A percentile compares a stretch with the other conserved stretches of the same genome.
Evolutionary conservation across 306 rosid genomes (phyloP).

Genomic region (Canavalia ensiformis): DNA sequence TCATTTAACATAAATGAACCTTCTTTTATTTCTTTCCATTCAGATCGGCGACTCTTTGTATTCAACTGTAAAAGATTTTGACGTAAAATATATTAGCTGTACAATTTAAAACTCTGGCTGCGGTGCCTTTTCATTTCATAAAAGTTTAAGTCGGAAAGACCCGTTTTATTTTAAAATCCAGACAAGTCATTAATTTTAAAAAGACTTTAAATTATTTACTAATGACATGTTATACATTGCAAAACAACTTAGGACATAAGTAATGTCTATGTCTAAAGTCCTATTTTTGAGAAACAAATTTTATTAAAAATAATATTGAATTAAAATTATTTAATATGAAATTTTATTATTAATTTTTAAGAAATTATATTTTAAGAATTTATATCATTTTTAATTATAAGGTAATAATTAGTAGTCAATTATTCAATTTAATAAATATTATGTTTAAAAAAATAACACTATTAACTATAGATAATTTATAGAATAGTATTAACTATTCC

Average conservation of each 20-base stretch:
- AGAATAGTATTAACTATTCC: too few species aligned
- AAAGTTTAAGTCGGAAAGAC: not conserved
- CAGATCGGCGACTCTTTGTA: not conserved
- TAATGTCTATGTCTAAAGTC: not conserved
- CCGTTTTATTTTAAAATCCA: not conserved
- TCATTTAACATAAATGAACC: not conserved
- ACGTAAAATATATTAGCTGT: too few species aligned
- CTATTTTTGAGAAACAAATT: not conserved
- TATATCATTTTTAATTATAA: too few species aligned
- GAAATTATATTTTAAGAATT: too few species aligned
- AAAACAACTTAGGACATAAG: not conserved
- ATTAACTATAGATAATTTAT: too few species aligned
- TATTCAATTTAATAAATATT: too few species aligned
- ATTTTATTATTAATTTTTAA: too few species aligned
- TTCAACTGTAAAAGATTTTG: not conserved
- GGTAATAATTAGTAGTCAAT: too few species aligned
- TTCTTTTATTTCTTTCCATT: not conserved
- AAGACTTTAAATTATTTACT: not conserved
- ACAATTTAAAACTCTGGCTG: too few species aligned
- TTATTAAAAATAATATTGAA: not conserved
- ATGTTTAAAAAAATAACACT: too few species aligned
- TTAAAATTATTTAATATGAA: not conserved
- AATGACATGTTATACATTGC: not conserved
- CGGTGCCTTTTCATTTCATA: not conserved
- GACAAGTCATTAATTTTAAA: not conserved